Evolutionary conservation across 306 rosid genomes (phyloP).

Genomic region (Senna siamea): DNA sequence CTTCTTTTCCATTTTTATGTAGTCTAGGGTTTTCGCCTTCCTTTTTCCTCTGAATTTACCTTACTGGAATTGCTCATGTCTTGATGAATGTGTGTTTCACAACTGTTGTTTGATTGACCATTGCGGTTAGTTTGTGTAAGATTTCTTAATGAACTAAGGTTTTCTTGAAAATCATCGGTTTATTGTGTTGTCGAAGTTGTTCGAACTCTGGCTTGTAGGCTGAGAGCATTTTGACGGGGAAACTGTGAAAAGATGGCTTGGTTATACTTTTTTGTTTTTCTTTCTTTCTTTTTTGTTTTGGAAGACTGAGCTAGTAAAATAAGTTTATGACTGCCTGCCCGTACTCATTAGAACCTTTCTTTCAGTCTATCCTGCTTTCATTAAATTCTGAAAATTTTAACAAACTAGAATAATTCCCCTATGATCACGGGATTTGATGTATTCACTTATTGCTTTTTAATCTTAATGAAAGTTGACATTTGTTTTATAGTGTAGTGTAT

Average conservation of each 20-base stretch:
- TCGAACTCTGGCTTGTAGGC: neutral
- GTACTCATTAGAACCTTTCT: neutral
- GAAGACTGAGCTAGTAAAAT: neutral
- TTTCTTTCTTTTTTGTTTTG: neutral
- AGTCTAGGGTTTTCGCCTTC: constrained; percentile 27
- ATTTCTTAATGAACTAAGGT: neutral
- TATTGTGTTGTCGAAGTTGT: neutral
- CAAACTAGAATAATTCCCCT: neutral
- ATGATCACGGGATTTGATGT: neutral
- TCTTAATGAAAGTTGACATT: neutral
- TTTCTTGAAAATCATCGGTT: neutral
- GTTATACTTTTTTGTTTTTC: neutral
- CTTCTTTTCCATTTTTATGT: neutral
- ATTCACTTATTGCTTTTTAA: neutral
- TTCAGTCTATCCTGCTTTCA: neutral
- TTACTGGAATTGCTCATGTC: neutral
- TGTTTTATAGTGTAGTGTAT: neutral
- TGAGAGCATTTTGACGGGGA: constrained; percentile 3
- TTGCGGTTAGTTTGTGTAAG: neutral
- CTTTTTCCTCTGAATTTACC: neutral
- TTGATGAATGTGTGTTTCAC: neutral
- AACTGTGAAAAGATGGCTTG: neutral
- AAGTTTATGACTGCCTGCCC: neutral
- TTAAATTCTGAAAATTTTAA: neutral
- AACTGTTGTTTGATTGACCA: neutral